phyloP scores from a whole-genome alignment of 2,329 filamentous ascomycete species.

The Colletotrichum magnum region DNA sequence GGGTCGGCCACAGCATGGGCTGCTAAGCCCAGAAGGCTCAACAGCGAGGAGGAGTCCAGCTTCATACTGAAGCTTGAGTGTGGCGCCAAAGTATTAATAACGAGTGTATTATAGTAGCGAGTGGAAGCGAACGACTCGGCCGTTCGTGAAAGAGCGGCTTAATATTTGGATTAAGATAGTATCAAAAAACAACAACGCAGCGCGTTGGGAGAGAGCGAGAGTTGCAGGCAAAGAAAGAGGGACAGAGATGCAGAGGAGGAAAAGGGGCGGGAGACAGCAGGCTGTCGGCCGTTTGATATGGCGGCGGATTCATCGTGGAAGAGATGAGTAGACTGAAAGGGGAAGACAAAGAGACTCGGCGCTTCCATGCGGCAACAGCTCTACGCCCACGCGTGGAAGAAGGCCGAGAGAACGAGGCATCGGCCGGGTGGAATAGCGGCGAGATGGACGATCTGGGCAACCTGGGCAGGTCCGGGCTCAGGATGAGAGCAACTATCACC shows the following conservation, averaged over 20 bases:
- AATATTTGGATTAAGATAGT: neutral
- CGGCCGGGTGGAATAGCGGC: conserved; percentile 22
- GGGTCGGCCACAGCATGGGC: conserved; percentile 59
- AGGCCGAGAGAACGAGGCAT: conserved; percentile 25
- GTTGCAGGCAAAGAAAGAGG: neutral
- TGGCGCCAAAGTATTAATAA: neutral
- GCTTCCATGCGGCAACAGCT: conserved; percentile 11
- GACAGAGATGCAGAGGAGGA: neutral
- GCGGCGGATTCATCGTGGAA: conserved; percentile 4
- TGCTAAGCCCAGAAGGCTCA: conserved; percentile 55
- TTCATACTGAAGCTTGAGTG: conserved; percentile 46
- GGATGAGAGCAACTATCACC: neutral
- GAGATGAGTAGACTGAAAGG: neutral
- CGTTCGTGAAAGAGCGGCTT: neutral
- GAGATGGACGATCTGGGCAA: conserved; percentile 32
- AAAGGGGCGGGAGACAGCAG: neutral
- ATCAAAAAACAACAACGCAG: neutral
- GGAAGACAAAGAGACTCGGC: conserved; percentile 6
- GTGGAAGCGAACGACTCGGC: conserved; percentile 21
- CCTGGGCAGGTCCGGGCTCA: conserved; percentile 24
- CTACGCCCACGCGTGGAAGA: conserved; percentile 9
- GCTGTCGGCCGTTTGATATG: conserved; percentile 27
- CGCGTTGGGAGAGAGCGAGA: conserved; percentile 10
- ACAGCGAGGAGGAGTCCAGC: conserved; percentile 45
- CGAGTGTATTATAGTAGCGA: neutral